phyloP scores from a whole-genome alignment of 192 early-diverging fungal species.

The Entomortierella parvispora region DNA sequence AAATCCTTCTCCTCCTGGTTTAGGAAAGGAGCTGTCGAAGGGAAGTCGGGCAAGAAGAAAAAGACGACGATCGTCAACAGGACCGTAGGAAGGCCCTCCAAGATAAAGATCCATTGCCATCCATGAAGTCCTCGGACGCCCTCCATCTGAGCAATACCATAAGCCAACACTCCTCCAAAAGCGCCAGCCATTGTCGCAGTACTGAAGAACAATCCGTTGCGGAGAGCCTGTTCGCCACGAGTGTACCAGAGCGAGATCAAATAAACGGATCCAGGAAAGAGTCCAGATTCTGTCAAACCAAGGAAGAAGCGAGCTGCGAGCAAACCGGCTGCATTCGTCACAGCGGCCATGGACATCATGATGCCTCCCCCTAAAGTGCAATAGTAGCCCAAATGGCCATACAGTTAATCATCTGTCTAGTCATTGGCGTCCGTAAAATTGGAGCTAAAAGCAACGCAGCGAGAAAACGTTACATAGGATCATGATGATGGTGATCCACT shows the following conservation, averaged over 20 bases:
- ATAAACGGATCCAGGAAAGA: constrained; percentile 68
- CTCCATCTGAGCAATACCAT: constrained; percentile 71
- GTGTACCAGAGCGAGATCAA: constrained; percentile 69
- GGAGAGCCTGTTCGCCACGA: constrained; percentile 61
- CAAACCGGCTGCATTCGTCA: constrained; percentile 50
- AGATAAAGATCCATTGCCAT: constrained; percentile 76
- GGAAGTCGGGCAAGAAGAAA: constrained; percentile 62
- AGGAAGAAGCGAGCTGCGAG: constrained; percentile 67
- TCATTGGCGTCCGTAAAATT: no score
- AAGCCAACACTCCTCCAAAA: constrained; percentile 73
- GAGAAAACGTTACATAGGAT: no score
- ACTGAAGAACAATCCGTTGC: constrained; percentile 65
- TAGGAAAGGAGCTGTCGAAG: constrained; percentile 57
- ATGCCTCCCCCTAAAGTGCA: constrained; percentile 65
- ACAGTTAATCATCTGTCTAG: no score
- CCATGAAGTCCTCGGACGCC: constrained; percentile 55
- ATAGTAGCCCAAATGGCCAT: no score
- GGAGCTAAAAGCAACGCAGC: no score
- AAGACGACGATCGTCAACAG: constrained; percentile 51
- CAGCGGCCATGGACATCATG: constrained; percentile 65
- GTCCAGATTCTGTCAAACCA: constrained; percentile 65
- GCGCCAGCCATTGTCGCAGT: constrained; percentile 64
- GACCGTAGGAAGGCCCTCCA: constrained; percentile 66
- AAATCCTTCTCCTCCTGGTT: constrained; percentile 55
- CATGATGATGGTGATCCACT: constrained; percentile 69